These are phyloP conservation scores for Cladosporium sp. DNA, from an alignment of 2,329 filamentous ascomycete genomes.

Conservation along the genomic window DNA sequence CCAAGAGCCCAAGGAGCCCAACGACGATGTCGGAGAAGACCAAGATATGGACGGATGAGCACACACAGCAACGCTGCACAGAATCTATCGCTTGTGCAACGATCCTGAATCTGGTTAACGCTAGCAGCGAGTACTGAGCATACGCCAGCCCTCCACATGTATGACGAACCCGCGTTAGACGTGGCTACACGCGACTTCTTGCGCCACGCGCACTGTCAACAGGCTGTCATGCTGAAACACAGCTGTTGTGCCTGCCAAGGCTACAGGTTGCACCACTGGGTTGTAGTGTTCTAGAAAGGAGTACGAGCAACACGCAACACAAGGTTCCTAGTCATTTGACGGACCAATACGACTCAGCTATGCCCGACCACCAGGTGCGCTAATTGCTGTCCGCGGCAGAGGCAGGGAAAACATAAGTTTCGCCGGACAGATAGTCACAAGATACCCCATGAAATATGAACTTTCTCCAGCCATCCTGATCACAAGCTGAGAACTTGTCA, in stretches of 20 bases:
- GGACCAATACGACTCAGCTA: too few relatives aligned
- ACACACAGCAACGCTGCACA: background rate
- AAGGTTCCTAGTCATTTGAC: too few relatives aligned
- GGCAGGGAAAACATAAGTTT: too few relatives aligned
- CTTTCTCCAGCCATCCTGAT: too few relatives aligned
- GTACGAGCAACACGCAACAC: too few relatives aligned
- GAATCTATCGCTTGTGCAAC: too few relatives aligned
- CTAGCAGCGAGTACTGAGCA: background rate
- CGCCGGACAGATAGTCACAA: too few relatives aligned
- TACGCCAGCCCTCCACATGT: background rate
- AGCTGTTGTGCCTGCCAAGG: background rate
- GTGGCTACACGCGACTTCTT: background rate
- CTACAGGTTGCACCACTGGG: background rate
- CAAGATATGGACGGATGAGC: slow-evolving; percentile 49
- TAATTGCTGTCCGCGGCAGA: too few relatives aligned
- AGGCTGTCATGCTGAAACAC: background rate
- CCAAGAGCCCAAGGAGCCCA: slow-evolving; percentile 82
- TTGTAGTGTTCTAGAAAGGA: too few relatives aligned
- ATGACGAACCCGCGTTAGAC: background rate
- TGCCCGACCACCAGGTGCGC: too few relatives aligned
- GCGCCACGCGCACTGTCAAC: background rate
- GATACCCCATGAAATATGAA: too few relatives aligned
- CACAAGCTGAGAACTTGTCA: too few relatives aligned
- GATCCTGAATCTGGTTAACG: background rate
- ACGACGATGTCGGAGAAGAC: slow-evolving; percentile 51